phyloP scores from a whole-genome alignment of 1,139 yeast genomes.

The Yamadazyma triangularis region DNA sequence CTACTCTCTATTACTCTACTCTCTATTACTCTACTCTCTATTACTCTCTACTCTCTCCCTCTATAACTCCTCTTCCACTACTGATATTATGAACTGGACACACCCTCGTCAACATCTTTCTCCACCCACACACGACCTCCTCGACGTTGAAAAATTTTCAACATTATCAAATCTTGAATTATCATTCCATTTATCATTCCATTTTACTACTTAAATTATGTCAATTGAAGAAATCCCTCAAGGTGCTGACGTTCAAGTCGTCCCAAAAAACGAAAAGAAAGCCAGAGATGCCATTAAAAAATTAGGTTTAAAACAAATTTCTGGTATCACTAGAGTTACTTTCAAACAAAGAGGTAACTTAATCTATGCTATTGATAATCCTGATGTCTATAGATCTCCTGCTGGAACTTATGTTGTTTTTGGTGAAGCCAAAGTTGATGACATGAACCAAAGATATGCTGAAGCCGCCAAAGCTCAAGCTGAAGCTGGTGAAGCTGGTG shows the following conservation, averaged over 20 bases:
- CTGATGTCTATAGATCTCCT: slow-evolving; percentile 92
- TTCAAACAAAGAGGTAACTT: slow-evolving; percentile 93
- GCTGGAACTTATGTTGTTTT: slow-evolving; percentile 96
- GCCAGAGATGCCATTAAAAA: slow-evolving; percentile 90
- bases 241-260: slow-evolving; percentile 81
- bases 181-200: too few species aligned
- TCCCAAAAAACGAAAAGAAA: slow-evolving; percentile 91
- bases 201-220: slow-evolving; percentile 29
- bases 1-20: too few species aligned
- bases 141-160: not conserved
- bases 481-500: slow-evolving; percentile 36
- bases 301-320: slow-evolving; percentile 85
- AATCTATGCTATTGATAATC: slow-evolving; percentile 87
- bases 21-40: too few species aligned
- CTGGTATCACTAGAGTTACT: slow-evolving; percentile 93
- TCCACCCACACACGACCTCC: not conserved
- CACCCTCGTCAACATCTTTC: too few species aligned
- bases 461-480: slow-evolving; percentile 69
- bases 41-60: too few species aligned
- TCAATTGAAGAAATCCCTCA: slow-evolving; percentile 67
- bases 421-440: slow-evolving; percentile 97
- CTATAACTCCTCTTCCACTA: too few species aligned
- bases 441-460: slow-evolving; percentile 75
- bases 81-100: too few species aligned
- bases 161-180: not conserved